phyloP scores from a whole-genome alignment of 495 filamentous ascomycete genomes.

The Parathielavia appendiculata region DNA sequence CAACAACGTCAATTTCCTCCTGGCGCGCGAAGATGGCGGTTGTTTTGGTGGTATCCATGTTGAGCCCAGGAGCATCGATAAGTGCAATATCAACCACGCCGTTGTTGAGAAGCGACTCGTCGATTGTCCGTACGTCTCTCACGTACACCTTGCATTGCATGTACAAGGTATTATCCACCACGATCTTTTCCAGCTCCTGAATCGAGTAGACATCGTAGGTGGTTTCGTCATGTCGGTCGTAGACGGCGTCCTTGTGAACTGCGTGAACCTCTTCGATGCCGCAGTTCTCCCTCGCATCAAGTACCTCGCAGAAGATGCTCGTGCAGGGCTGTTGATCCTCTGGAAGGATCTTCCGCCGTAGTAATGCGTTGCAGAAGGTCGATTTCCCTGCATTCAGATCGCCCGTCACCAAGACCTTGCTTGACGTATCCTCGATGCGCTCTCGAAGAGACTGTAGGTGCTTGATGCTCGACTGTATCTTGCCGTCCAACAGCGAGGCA shows the following conservation, averaged over 20 bases:
- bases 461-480: slow-evolving; percentile 86
- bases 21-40: slow-evolving; percentile 94
- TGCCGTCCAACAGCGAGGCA: slow-evolving; percentile 84
- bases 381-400: slow-evolving; percentile 98
- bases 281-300: slow-evolving; percentile 85
- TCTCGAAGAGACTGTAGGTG: slow-evolving; percentile 83
- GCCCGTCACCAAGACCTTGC: slow-evolving; percentile 96
- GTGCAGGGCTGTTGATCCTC: slow-evolving; percentile 99
- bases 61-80: slow-evolving; percentile 93
- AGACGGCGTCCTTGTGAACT: slow-evolving; percentile 70
- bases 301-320: slow-evolving; percentile 95
- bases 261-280: slow-evolving; percentile 94
- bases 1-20: slow-evolving; percentile 98
- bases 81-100: slow-evolving; percentile 96
- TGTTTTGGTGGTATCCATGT: slow-evolving; percentile 92
- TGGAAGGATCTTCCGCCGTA: slow-evolving; percentile 86
- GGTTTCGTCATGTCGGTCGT: slow-evolving; percentile 85
- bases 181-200: slow-evolving; percentile 76
- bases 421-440: slow-evolving; percentile 93
- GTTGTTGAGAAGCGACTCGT: slow-evolving; percentile 93
- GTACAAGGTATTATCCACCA: slow-evolving; percentile 78
- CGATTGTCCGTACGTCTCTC: slow-evolving; percentile 81
- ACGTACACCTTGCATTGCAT: slow-evolving; percentile 97
- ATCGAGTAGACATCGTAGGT: slow-evolving; percentile 85
- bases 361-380: slow-evolving; percentile 93